phyloP scores from a whole-genome alignment of 2,329 filamentous ascomycete genomes.

The Paramyrothecium roridum region DNA sequence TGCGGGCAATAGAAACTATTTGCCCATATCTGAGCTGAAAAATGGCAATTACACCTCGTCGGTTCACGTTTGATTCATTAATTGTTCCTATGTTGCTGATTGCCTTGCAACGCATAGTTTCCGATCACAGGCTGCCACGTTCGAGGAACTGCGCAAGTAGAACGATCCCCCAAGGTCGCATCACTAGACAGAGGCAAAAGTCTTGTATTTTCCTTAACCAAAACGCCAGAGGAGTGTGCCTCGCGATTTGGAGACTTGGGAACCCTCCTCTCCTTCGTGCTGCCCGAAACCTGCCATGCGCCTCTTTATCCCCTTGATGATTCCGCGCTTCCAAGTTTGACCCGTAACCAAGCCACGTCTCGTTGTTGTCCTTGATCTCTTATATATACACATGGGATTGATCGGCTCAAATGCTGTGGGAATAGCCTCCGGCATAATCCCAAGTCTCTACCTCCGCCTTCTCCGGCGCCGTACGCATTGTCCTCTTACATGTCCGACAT shows the following conservation, averaged over 20 bases:
- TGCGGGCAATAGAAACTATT: no score
- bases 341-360: not conserved
- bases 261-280: no score
- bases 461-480: not conserved
- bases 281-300: not conserved
- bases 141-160: no score
- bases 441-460: not conserved
- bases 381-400: not conserved
- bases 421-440: not conserved
- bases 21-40: no score
- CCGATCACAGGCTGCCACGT: no score
- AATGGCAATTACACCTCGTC: no score
- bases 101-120: no score
- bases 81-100: no score
- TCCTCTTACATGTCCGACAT: not conserved
- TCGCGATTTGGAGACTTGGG: no score
- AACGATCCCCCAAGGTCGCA: no score
- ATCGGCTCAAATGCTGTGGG: no score
- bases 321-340: not conserved
- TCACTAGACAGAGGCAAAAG: not conserved
- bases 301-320: not conserved
- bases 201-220: constrained; percentile 1
- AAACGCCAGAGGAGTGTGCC: not conserved
- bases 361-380: not conserved
- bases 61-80: no score